Conservation (phyloP, 1,284 basidiomycete species). For the Cryptococcus wingfieldii region DNA sequence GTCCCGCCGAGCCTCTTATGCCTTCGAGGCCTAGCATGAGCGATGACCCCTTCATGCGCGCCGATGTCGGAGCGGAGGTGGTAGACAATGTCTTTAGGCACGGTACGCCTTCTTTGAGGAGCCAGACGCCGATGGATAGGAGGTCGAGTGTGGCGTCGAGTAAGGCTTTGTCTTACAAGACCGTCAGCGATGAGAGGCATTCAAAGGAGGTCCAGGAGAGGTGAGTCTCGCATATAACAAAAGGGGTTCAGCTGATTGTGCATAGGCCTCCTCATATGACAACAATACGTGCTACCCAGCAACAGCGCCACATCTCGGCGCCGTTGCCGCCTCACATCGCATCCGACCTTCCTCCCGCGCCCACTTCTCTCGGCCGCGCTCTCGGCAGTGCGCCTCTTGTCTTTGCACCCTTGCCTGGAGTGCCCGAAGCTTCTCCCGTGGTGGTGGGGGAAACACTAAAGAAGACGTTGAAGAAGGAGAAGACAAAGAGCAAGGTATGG, state of each 20-base stretch:
- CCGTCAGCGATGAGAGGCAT: constrained; percentile 13
- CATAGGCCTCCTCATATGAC: neutral
- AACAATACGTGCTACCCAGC: neutral
- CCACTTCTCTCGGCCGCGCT: constrained; percentile 18
- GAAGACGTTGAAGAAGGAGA: constrained; percentile 28
- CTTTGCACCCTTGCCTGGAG: constrained; percentile 1
- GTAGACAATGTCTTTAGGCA: constrained; percentile 20
- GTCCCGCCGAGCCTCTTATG: constrained; percentile 11
- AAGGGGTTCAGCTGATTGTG: neutral
- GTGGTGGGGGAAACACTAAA: neutral
- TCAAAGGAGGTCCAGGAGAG: neutral
- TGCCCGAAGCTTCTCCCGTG: neutral
- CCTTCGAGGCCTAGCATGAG: constrained; percentile 32
- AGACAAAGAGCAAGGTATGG: constrained; percentile 40
- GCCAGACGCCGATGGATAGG: constrained; percentile 11
- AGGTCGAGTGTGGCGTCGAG: constrained; percentile 19
- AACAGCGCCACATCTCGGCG: constrained; percentile 6
- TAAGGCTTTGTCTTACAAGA: constrained; percentile 28
- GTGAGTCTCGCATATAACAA: neutral
- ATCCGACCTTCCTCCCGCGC: constrained; percentile 11
- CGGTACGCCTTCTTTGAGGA: constrained; percentile 15
- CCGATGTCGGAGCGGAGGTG: constrained; percentile 24
- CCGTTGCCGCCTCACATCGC: neutral
- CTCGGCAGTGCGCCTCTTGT: constrained; percentile 7
- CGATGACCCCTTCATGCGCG: constrained; percentile 35